phyloP scores from a whole-genome alignment of 1,284 basidiomycete genomes.

The Hypsizygus ulmarius region DNA sequence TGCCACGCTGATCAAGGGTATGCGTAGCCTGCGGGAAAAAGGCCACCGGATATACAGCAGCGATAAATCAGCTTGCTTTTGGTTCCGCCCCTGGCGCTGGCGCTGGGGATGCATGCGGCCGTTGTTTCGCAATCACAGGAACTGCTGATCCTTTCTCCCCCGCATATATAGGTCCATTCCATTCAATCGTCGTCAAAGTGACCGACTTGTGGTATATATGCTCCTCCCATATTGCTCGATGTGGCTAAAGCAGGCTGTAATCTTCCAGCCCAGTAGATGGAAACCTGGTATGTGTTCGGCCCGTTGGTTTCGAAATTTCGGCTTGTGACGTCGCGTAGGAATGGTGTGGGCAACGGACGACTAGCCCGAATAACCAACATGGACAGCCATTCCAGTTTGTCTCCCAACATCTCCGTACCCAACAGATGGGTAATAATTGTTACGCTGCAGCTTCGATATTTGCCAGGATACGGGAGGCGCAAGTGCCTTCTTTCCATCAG shows the following conservation, averaged over 20 bases:
- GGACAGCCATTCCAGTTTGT: constrained; percentile 49
- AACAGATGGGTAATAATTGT: not conserved
- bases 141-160: constrained; percentile 52
- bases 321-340: constrained; percentile 24
- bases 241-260: not conserved
- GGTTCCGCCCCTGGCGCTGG: constrained; percentile 48
- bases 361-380: constrained; percentile 42
- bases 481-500: constrained; percentile 53
- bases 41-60: constrained; percentile 52
- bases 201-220: constrained; percentile 45
- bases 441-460: constrained; percentile 50
- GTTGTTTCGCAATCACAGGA: constrained; percentile 55
- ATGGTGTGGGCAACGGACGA: constrained; percentile 52
- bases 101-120: constrained; percentile 58
- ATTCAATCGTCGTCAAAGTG: constrained; percentile 55
- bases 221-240: not conserved
- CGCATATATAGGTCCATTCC: constrained; percentile 48
- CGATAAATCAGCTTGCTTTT: constrained; percentile 54
- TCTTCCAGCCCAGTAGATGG: constrained; percentile 38
- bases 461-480: constrained; percentile 57
- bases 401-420: not conserved
- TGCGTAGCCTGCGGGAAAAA: constrained; percentile 49
- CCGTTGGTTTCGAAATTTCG: not conserved
- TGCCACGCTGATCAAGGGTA: not conserved
- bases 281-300: constrained; percentile 32